A percentile compares a stretch with the other conserved stretches of the same genome.
Conservation (phyloP, 306 rosid species). For the Spatholobus suberectus region DNA sequence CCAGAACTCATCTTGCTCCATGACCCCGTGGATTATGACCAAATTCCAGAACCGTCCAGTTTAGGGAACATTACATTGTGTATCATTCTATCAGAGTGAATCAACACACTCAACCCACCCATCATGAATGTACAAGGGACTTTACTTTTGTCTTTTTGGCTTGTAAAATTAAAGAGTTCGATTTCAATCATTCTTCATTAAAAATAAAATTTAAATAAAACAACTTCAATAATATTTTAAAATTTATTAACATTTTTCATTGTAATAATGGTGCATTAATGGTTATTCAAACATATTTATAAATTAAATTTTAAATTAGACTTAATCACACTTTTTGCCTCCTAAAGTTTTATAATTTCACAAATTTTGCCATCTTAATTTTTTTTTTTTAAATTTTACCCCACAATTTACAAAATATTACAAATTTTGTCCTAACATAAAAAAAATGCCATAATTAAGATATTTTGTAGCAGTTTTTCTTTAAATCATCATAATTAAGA, state of each 20-base stretch:
- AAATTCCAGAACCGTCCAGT: conserved; percentile 11
- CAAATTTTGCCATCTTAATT: too few species aligned
- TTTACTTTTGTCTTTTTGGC: not conserved
- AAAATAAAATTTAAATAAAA: not conserved
- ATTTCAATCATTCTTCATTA: not conserved
- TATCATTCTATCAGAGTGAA: not conserved
- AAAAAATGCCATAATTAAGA: too few species aligned
- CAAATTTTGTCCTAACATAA: too few species aligned
- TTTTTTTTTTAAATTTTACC: too few species aligned
- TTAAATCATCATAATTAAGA: too few species aligned
- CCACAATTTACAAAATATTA: too few species aligned
- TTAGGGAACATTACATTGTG: not conserved
- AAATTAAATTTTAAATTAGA: too few species aligned
- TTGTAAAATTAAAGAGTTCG: not conserved
- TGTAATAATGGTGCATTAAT: not conserved
- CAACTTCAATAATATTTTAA: not conserved
- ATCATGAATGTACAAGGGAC: not conserved
- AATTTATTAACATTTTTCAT: not conserved
- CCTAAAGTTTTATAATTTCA: too few species aligned
- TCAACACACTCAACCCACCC: not conserved
- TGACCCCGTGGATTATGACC: not conserved
- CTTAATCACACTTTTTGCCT: too few species aligned
- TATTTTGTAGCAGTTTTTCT: too few species aligned
- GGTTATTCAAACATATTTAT: not conserved
- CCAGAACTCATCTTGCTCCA: not conserved